Base-by-base conservation (phyloP, 495 filamentous ascomycete species). In the Aspergillus haitiensis region DNA sequence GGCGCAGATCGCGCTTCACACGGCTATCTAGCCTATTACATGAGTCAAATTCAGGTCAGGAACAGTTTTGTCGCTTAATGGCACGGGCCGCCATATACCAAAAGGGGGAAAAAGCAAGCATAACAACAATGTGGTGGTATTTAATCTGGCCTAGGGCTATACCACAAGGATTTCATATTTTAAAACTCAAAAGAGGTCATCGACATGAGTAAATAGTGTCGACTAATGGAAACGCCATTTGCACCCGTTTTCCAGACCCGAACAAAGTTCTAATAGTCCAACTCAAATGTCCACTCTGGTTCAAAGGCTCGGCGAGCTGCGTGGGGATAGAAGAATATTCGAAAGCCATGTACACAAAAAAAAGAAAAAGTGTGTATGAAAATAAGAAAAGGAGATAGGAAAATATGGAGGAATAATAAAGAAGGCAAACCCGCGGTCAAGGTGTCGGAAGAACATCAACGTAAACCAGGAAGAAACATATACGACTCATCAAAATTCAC, bases 291-390 rank as follows among this genome's bases (percentile, higher is more conserved):
- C 68, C 71, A 67, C 70, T 70, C 64, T 60, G 61, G 61, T 66
- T 68, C 63, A 64, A 60, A 59, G 55, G 56, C 60, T 56, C 50
- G 64, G 53, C 51, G 44, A 45, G 57, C 62, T 68, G 63, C 64
- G 61, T 40, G 56, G 66, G 48, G 62, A 52, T 63, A 67, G 69
- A 75, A 71, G 72, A 72, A 71, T 70, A 72, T 72, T 64, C 21
- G 70, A 70, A 78, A 68, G 65, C 75, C 75, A 78, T 78, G 75
- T 78, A 78, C 75, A 78, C 72, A 76, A 75, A 74, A 66, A 68
- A 18, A 18, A 18, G 44, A 47, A 47, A 27, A 27, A 27, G 21
- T 27, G 21, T 27, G 21, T 47, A 7, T 47, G 44, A 75, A 56
- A 55, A 63, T 65, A 66, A 54, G 36, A 60, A 61, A 57, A 55